phyloP scores from a whole-genome alignment of 1,284 basidiomycete genomes.

The Ustilago lituana region DNA sequence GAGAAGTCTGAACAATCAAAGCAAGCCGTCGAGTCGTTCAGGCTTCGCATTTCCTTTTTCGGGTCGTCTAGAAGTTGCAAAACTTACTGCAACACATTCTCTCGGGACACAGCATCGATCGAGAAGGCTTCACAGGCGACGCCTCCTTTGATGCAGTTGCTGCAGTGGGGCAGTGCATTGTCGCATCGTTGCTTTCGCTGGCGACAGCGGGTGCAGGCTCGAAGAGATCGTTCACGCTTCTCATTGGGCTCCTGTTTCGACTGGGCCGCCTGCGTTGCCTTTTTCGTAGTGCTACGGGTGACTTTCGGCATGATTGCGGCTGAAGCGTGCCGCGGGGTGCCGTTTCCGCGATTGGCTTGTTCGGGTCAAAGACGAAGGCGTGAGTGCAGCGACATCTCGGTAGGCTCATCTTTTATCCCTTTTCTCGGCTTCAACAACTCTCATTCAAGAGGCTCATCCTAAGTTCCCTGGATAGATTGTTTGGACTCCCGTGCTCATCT shows the following conservation, averaged over 20 bases:
- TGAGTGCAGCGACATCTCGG: not conserved
- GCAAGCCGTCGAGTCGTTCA: too few species aligned
- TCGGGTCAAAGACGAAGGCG: too few species aligned
- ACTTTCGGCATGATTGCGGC: conserved; percentile 3
- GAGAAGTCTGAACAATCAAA: conserved; percentile 5
- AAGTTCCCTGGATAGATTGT: too few species aligned
- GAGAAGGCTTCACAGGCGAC: conserved; percentile 31
- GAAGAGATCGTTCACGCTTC: conserved; percentile 28
- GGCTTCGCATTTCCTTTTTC: too few species aligned
- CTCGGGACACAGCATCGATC: conserved; percentile 22
- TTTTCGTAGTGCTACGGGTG: conserved; percentile 5
- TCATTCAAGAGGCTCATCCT: too few species aligned
- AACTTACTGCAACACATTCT: conserved; percentile 44
- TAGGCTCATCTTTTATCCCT: conserved; percentile 1
- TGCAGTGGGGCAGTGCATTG: conserved; percentile 34
- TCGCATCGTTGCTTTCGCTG: conserved; percentile 48
- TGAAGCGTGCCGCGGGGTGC: not conserved
- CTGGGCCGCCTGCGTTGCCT: not conserved
- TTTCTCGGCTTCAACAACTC: too few species aligned
- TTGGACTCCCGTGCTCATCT: too few species aligned
- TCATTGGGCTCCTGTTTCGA: not conserved
- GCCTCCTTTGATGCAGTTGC: conserved; percentile 43
- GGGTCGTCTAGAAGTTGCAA: too few species aligned
- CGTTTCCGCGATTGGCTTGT: too few species aligned
- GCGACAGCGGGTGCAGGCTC: conserved; percentile 43